Evolutionary conservation across 371 early-diverging fungal species (phyloP), one percentile per base, ranked within the genome.

Genomic region (Actinomortierella ambigua): DNA sequence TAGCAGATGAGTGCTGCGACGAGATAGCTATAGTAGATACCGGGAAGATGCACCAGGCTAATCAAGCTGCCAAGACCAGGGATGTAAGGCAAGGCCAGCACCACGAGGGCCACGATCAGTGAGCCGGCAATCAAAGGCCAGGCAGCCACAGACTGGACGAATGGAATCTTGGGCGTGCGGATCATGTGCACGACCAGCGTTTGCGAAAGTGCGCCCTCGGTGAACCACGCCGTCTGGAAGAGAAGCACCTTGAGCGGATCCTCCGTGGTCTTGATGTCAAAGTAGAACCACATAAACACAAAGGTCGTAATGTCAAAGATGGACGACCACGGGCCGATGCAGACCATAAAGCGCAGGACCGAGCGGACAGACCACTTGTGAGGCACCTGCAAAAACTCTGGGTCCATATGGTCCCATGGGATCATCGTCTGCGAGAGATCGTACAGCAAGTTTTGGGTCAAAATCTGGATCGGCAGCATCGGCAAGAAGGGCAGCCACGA

Each of bases 401-500:
- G 62, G 49, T 70, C 81, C 65, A 79, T 69, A 24, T 64, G 67
- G 50, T 80, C 81, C 77, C 77, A 80, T 2, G 81, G 79, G 44
- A 80, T 77, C 7, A 77, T 62, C 5, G 63, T 77, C 55, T 78
- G 78, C 9, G 77, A 68, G 53, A 68, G 34, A 22, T 79, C 77
- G 57, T 79, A 80, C n/a, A 80, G 58, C 24, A 80, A 49, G 54
- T 80, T 80, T 52, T 77, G 77, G 20, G 66, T 47, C 50, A 80
- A 43, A 23, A 78, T 52, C 29, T 80, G 80, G 55, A 69, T 63
- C 8, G 77, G 60, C 14, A 43, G 48, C 80, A 80, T 80, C 11
- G 80, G 79, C 20, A 70, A 48, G 59, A 78, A 80, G n/a, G 79
- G 80, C 11, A 80, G 59, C 80, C 80, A 80, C 13, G 70, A 66